Evolutionary conservation across 2,329 filamentous ascomycete species (phyloP).

Genomic region (Emergomyces orientalis): DNA sequence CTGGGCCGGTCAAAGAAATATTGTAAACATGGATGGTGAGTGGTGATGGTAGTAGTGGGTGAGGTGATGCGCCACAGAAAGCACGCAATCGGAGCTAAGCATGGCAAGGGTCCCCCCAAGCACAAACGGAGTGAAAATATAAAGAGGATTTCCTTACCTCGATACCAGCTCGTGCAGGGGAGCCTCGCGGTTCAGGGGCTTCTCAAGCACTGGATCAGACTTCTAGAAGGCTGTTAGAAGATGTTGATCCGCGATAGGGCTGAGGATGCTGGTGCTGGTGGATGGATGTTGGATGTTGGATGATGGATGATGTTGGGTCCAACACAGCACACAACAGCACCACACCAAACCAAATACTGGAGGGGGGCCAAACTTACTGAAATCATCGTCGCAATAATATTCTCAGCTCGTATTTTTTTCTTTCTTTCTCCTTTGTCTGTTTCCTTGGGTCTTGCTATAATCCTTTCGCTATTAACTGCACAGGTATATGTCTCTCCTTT

Average conservation of each 20-base stretch:
- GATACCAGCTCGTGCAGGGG: slow-evolving; percentile 17
- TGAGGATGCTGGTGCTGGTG: background rate
- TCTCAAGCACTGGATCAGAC: background rate
- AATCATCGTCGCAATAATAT: background rate
- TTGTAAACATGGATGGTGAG: no score
- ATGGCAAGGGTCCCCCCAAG: background rate
- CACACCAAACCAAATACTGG: no score
- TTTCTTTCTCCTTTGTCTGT: background rate
- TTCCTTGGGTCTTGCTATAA: no score
- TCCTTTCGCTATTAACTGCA: background rate
- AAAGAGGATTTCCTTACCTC: slow-evolving; percentile 11
- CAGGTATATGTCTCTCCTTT: no score
- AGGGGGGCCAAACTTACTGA: background rate
- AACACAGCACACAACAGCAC: no score
- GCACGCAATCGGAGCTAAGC: slow-evolving; percentile 8
- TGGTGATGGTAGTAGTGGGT: background rate
- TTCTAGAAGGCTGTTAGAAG: slow-evolving; percentile 5
- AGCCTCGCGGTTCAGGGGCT: slow-evolving; percentile 16
- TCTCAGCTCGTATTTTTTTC: background rate
- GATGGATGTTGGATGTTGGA: background rate
- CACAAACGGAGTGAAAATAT: no score
- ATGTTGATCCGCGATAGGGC: background rate
- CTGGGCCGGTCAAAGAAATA: no score
- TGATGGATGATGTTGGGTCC: background rate
- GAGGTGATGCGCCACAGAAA: slow-evolving; percentile 7